Evolutionary conservation across 345 rosid genomes (phyloP).

Genomic region (Balakata baccata): DNA sequence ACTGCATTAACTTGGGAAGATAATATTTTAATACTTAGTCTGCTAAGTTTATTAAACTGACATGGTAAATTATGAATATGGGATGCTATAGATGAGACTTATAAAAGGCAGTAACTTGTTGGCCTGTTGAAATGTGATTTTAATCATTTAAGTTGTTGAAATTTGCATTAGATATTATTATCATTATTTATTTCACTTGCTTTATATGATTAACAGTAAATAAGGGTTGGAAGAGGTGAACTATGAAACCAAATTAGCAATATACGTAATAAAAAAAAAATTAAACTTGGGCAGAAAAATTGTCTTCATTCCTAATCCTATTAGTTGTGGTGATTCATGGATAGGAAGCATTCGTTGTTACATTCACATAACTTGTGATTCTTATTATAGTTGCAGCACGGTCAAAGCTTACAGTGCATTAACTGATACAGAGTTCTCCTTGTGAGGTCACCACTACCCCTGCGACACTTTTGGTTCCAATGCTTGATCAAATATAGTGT

Average conservation of each 20-base stretch:
- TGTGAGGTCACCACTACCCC: background rate
- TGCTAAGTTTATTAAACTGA: background rate
- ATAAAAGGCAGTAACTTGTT: background rate
- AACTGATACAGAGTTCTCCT: background rate
- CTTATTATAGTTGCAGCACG: background rate
- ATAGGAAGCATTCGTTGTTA: background rate
- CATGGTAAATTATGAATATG: slow-evolving; percentile 1
- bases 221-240: background rate
- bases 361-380: background rate
- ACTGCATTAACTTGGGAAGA: background rate
- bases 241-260: background rate
- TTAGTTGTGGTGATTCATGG: background rate
- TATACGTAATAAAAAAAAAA: background rate
- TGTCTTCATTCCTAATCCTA: background rate
- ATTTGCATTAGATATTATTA: background rate
- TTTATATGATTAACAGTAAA: background rate
- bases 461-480: background rate
- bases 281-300: background rate
- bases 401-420: background rate
- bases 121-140: no score
- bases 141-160: background rate
- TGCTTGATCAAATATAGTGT: background rate
- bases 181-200: background rate
- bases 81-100: background rate
- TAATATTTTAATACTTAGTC: background rate